Percentiles rank a stretch among this genome's conserved stretches.
Conservation (phyloP, 345 rosid species). For the Reutealis trisperma region DNA sequence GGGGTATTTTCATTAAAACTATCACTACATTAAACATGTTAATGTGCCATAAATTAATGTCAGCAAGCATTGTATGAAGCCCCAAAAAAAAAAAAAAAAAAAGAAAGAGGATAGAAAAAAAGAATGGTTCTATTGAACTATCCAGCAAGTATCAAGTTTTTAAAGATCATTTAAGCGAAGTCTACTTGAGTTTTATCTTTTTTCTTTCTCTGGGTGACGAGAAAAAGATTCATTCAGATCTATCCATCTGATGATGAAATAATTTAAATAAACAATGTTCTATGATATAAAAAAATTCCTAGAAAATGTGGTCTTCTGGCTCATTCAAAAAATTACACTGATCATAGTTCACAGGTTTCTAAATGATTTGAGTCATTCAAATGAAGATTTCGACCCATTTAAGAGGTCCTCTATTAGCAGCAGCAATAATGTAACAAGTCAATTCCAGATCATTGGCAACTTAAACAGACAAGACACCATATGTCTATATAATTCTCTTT, state of each 20-base stretch:
- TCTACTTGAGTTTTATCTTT: too few relatives aligned
- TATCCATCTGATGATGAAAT: background rate
- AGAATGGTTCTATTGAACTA: background rate
- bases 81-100: too few relatives aligned
- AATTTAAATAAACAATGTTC: background rate
- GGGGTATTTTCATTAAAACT: conserved; percentile 94
- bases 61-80: conserved; percentile 1
- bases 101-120: background rate
- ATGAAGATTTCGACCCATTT: background rate
- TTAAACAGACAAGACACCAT: background rate
- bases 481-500: background rate
- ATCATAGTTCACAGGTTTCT: background rate
- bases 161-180: background rate
- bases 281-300: background rate
- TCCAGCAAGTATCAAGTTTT: background rate
- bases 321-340: background rate
- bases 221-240: background rate
- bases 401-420: background rate
- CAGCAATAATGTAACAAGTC: background rate
- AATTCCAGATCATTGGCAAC: background rate
- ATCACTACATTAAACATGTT: conserved; percentile 55
- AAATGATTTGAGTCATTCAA: background rate
- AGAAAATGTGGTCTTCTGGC: background rate
- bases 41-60: conserved; percentile 13
- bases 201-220: too few relatives aligned